phyloP scores from a whole-genome alignment of 2,329 filamentous ascomycete genomes.

The Cryphonectria carpinicola region DNA sequence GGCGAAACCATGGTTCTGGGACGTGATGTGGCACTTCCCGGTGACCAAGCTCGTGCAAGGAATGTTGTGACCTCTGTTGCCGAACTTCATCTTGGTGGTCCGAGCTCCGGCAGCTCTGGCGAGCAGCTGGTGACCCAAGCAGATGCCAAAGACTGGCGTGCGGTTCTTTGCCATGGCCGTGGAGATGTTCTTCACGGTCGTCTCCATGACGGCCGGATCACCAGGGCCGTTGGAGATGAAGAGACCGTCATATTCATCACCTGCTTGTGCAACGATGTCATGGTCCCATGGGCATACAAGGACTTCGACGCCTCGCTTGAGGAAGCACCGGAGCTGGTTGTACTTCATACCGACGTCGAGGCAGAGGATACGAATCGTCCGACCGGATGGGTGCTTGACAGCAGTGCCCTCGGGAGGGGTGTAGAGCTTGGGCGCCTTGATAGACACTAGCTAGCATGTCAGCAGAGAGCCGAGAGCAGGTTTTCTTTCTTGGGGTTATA shows the following conservation, averaged over 20 bases:
- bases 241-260: slow-evolving; percentile 89
- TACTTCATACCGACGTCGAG: slow-evolving; percentile 98
- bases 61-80: slow-evolving; percentile 98
- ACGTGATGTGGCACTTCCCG: slow-evolving; percentile 97
- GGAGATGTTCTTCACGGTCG: slow-evolving; percentile 79
- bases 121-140: slow-evolving; percentile 90
- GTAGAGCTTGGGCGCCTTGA: slow-evolving; percentile 84
- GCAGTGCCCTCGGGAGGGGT: slow-evolving; percentile 71
- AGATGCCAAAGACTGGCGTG: slow-evolving; percentile 94
- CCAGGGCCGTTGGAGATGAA: slow-evolving; percentile 98
- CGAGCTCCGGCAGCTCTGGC: slow-evolving; percentile 83
- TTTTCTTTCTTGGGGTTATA: slow-evolving; percentile 34
- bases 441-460: slow-evolving; percentile 71
- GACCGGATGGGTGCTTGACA: slow-evolving; percentile 86
- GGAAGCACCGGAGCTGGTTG: slow-evolving; percentile 93
- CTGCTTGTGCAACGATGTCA: slow-evolving; percentile 77
- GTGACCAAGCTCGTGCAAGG: slow-evolving; percentile 95
- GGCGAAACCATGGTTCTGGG: slow-evolving; percentile 96
- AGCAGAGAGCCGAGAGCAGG: slow-evolving; percentile 40
- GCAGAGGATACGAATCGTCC: slow-evolving; percentile 84
- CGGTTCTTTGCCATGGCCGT: slow-evolving; percentile 76
- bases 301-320: slow-evolving; percentile 90
- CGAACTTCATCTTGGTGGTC: slow-evolving; percentile 98
- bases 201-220: slow-evolving; percentile 83
- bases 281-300: slow-evolving; percentile 96